Evolutionary conservation across 2,329 filamentous ascomycete genomes (phyloP), one percentile per base, ranked within the genome.

Genomic region (Cordyceps fumosorosea): DNA sequence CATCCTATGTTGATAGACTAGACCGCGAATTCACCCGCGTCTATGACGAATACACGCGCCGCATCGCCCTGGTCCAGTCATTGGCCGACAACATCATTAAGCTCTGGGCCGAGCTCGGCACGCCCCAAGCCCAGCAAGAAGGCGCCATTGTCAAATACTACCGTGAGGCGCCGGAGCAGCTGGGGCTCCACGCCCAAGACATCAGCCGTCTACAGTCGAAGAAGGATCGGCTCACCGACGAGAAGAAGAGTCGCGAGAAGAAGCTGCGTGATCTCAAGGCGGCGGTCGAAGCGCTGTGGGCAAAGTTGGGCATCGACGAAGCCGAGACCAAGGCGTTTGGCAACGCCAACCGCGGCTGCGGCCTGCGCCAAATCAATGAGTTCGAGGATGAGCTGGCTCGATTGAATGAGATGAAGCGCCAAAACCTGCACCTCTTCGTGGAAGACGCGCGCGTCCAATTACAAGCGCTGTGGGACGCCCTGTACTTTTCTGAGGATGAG

Each of bases 401-500:
- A 54, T 78, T 99, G 54, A 95, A 96, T 67, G 93, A 98, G 74
- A 82, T 98, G 63, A 99, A 99, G 80, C 84, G 89, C 69, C 91
- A 99, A 73, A 97, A 99, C 70, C 81, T 99, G 65, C 93, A 97
- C 72, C 77, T 98, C 5, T 99, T 99, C 70, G 91, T 99, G 12
- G 95, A 98, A 73, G 95, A 99, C 77, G 89, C 93, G 22, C 85
- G 96, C 47, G 90, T 87, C 76, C 91, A 90, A 72, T 82, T 99
- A 12, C 93, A 98, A 74, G 93, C 96, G 71, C 84, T 99, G 0
- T 99, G 96, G 95, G 95, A 99, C 72, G 82, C 86, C 0, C 79
- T 99, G 1, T 98, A 95, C 78, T 93, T 96, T 71, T 96, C 91
- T 0, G 95, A 99, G 72, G 95, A 99, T 70, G 95, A 99, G 77